These are phyloP conservation scores for Amanita phalloides DNA, from an alignment of 768 basidiomycete species.

Conservation along the genomic window DNA sequence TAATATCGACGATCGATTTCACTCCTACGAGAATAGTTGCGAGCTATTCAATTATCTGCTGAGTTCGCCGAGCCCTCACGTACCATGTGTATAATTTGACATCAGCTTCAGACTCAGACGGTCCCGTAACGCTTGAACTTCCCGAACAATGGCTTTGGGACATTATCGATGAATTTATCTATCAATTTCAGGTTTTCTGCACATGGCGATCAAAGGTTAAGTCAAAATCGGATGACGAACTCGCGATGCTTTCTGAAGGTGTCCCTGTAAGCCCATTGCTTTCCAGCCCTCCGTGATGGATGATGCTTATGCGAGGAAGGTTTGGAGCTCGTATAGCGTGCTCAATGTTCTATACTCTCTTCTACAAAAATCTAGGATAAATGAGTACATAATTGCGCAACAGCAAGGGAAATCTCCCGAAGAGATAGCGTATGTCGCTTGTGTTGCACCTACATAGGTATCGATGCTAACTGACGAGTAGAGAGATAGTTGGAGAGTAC, in stretches of 20 bases:
- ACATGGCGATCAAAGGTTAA: slow-evolving; percentile 83
- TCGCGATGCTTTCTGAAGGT: slow-evolving; percentile 69
- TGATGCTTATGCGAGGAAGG: slow-evolving; percentile 28
- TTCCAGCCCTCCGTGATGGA: neutral
- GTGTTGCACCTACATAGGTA: neutral
- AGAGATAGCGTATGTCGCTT: slow-evolving; percentile 65
- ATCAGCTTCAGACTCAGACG: slow-evolving; percentile 69
- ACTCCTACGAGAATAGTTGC: slow-evolving; percentile 97
- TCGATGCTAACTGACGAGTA: slow-evolving; percentile 17
- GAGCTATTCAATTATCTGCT: slow-evolving; percentile 96
- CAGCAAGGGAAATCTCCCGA: slow-evolving; percentile 72
- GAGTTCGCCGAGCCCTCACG: slow-evolving; percentile 38
- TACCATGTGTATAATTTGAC: neutral
- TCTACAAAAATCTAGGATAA: slow-evolving; percentile 94
- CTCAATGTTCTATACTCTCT: slow-evolving; percentile 97
- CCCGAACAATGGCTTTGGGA: slow-evolving; percentile 99
- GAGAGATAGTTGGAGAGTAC: slow-evolving; percentile 86
- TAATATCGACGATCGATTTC: slow-evolving; percentile 95
- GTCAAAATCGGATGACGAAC: slow-evolving; percentile 83
- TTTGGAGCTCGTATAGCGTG: slow-evolving; percentile 98
- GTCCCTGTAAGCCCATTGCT: slow-evolving; percentile 35
- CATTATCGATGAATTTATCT: slow-evolving; percentile 95
- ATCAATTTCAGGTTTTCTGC: slow-evolving; percentile 96
- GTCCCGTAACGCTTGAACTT: slow-evolving; percentile 85
- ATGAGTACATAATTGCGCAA: slow-evolving; percentile 82